Evolutionary conservation across 306 rosid genomes (phyloP).

Genomic region (Citrullus amarus): DNA sequence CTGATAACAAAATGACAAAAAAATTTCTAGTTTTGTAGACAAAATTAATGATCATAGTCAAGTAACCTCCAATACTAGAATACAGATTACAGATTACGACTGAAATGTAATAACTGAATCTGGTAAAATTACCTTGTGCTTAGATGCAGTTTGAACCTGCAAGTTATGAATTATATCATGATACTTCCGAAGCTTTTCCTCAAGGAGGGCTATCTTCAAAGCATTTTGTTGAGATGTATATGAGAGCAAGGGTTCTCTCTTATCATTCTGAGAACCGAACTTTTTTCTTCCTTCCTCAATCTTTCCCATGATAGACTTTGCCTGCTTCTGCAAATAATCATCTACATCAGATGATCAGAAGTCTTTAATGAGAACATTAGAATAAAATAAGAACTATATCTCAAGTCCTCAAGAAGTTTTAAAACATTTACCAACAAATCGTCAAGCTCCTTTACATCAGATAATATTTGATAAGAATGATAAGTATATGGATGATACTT

Average conservation of each 20-base stretch:
- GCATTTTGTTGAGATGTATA: slow-evolving; percentile 26
- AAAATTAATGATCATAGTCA: background rate
- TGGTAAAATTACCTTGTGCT: slow-evolving; percentile 38
- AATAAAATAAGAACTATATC: background rate
- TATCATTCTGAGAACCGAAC: slow-evolving; percentile 16
- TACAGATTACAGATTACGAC: background rate
- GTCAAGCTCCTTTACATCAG: slow-evolving; percentile 42
- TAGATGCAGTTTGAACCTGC: slow-evolving; percentile 52
- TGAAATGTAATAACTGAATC: background rate
- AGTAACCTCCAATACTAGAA: background rate
- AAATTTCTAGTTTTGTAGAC: background rate
- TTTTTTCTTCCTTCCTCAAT: slow-evolving; percentile 36
- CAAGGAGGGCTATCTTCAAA: slow-evolving; percentile 30
- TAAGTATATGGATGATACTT: slow-evolving; percentile 50
- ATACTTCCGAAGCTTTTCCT: slow-evolving; percentile 62
- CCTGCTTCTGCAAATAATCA: slow-evolving; percentile 41
- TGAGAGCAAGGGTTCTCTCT: slow-evolving; percentile 29
- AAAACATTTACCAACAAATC: slow-evolving; percentile 41
- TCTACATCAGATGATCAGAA: slow-evolving; percentile 16
- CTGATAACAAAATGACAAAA: background rate
- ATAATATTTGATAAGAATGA: slow-evolving; percentile 56
- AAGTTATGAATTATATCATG: slow-evolving; percentile 50
- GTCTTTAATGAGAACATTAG: slow-evolving; percentile 10
- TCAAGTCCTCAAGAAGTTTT: background rate
- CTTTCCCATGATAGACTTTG: slow-evolving; percentile 41